Percentiles rank a stretch among this genome's conserved stretches.
These are phyloP conservation scores for Coemansia interrupta DNA, from an alignment of 192 early-diverging fungal species.

Conservation along the genomic window DNA sequence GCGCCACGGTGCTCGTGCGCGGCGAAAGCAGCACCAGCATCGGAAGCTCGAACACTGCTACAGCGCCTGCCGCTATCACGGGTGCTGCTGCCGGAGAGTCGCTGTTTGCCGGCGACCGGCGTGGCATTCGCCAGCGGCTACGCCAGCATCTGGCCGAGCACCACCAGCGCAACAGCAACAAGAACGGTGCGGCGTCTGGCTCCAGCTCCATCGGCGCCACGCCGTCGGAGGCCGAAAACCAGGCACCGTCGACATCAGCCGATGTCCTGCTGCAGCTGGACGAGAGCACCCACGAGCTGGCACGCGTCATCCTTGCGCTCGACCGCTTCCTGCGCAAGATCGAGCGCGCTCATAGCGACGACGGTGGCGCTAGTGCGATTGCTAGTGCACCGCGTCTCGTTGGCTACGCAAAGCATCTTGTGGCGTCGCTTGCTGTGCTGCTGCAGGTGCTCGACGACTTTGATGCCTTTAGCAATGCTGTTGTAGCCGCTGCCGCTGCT, in stretches of 20 bases:
- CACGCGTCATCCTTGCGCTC: conserved; percentile 47
- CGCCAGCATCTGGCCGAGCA: conserved; percentile 54
- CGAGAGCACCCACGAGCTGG: conserved; percentile 49
- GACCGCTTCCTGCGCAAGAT: conserved; percentile 50
- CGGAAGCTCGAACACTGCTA: neutral
- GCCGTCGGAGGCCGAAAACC: conserved; percentile 1
- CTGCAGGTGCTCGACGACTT: conserved; percentile 52
- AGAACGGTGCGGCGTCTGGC: neutral
- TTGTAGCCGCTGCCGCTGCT: conserved; percentile 21
- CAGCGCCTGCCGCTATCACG: neutral
- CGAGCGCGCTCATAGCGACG: conserved; percentile 29
- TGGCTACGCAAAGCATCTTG: conserved; percentile 47
- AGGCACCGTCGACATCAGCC: conserved; percentile 8
- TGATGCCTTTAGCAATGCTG: conserved; percentile 39
- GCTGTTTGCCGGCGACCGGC: conserved; percentile 47
- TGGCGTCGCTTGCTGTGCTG: conserved; percentile 45
- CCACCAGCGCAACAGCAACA: conserved; percentile 39
- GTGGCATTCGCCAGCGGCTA: conserved; percentile 50
- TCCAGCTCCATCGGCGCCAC: conserved; percentile 2
- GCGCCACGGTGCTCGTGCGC: conserved; percentile 44
- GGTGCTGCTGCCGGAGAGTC: conserved; percentile 23
- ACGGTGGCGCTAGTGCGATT: neutral
- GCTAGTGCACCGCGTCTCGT: conserved; percentile 29
- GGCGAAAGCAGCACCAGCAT: conserved; percentile 17
- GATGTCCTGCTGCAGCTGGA: conserved; percentile 51